phyloP scores from a whole-genome alignment of 257 asterid species.

The Nicotiana paniculata region DNA sequence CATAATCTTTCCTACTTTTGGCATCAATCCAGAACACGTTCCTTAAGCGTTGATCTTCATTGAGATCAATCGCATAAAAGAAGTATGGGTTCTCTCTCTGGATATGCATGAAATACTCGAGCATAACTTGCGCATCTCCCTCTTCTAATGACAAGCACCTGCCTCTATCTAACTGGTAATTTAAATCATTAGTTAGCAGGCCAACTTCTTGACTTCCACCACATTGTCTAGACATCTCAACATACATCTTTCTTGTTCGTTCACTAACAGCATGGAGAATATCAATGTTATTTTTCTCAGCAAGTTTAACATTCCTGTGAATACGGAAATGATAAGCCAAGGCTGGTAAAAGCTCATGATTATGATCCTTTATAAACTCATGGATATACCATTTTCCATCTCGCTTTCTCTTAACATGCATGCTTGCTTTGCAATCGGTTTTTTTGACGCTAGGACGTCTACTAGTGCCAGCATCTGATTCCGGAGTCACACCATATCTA shows the following conservation, averaged over 20 bases:
- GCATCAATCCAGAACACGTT: slow-evolving; percentile 95
- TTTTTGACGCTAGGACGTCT: slow-evolving; percentile 77
- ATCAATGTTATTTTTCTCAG: slow-evolving; percentile 87
- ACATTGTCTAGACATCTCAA: slow-evolving; percentile 84
- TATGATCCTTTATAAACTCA: slow-evolving; percentile 83
- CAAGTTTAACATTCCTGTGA: slow-evolving; percentile 77
- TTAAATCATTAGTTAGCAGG: slow-evolving; percentile 37
- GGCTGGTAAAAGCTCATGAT: slow-evolving; percentile 96
- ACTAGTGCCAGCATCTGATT: slow-evolving; percentile 65
- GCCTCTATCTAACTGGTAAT: slow-evolving; percentile 54
- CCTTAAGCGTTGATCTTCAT: slow-evolving; percentile 79
- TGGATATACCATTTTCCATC: slow-evolving; percentile 95
- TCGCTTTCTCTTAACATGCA: slow-evolving; percentile 87
- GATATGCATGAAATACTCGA: slow-evolving; percentile 70
- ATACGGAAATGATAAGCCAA: slow-evolving; percentile 90
- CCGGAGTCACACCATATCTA: slow-evolving; percentile 90
- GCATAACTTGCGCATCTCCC: slow-evolving; percentile 79
- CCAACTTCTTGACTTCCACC: slow-evolving; percentile 35
- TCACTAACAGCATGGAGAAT: slow-evolving; percentile 92
- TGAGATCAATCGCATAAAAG: slow-evolving; percentile 81
- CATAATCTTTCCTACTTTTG: slow-evolving; percentile 74
- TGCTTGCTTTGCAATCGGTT: slow-evolving; percentile 94
- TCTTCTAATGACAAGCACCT: slow-evolving; percentile 65
- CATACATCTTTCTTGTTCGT: slow-evolving; percentile 90
- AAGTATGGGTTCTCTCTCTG: slow-evolving; percentile 71